A percentile compares a stretch with the other conserved stretches of the same genome.
Conservation (phyloP, 2,329 filamentous ascomycete genomes). For the Fusarium sp. region DNA sequence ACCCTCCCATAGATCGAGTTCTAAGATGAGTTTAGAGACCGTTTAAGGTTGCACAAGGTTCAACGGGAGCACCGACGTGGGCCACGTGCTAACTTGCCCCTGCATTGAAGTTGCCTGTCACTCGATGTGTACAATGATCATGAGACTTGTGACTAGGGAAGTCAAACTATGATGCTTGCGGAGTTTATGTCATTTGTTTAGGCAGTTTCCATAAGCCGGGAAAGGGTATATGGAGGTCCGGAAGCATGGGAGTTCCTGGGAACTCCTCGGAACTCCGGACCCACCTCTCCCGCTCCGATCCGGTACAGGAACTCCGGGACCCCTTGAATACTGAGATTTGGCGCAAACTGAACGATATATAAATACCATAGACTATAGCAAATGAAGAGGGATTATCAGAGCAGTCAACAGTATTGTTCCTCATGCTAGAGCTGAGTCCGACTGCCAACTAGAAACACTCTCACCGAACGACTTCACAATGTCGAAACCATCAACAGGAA, state of each 20-base stretch:
- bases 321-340: background rate
- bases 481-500: constrained; percentile 44
- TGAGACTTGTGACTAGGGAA: background rate
- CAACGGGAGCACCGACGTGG: background rate
- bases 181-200: accelerated
- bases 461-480: background rate
- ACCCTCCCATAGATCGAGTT: too few relatives aligned
- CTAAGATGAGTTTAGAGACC: background rate
- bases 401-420: accelerated
- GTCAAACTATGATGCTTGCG: background rate
- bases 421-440: background rate
- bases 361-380: background rate
- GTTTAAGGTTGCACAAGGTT: background rate
- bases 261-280: constrained; percentile 32
- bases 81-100: background rate
- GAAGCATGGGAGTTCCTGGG: constrained; percentile 23
- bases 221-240: background rate
- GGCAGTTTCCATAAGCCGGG: background rate
- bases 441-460: too few relatives aligned
- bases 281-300: background rate
- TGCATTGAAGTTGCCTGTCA: background rate
- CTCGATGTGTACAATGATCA: background rate
- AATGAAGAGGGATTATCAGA: background rate
- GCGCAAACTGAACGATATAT: background rate
- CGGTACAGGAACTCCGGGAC: background rate